A percentile compares a stretch with the other conserved stretches of the same genome.
These are phyloP conservation scores for Cnidoscolus chayamansa DNA, from an alignment of 441 rosid species.

Conservation along the genomic window DNA sequence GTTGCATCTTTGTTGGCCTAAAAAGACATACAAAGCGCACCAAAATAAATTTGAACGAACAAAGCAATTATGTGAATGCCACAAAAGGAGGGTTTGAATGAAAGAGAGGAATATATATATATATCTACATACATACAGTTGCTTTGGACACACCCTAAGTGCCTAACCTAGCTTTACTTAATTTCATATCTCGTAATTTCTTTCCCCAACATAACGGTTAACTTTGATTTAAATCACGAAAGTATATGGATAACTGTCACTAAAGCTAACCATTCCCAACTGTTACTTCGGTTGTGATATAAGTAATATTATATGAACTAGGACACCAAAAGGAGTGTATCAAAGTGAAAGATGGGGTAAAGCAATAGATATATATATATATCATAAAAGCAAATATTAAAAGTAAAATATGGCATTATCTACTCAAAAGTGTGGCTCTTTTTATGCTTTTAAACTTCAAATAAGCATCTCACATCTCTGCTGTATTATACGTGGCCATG, in stretches of 20 bases:
- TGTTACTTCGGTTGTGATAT: conserved; percentile 14
- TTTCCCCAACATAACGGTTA: conserved; percentile 31
- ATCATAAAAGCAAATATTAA: conserved; percentile 43
- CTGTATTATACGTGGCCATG: conserved; percentile 69
- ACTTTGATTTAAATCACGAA: conserved; percentile 30
- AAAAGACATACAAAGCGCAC: conserved; percentile 70
- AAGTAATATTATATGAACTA: conserved; percentile 16
- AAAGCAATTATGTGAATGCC: conserved; percentile 45
- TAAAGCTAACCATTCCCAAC: conserved; percentile 19
- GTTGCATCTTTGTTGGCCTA: conserved; percentile 53
- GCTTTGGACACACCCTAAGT: conserved; percentile 49
- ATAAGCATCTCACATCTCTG: conserved; percentile 65
- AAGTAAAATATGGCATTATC: conserved; percentile 75
- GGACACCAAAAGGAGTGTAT: conserved; percentile 18
- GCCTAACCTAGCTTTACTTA: conserved; percentile 8
- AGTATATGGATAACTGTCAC: conserved; percentile 19
- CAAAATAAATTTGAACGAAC: conserved; percentile 57
- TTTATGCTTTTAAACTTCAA: conserved; percentile 62
- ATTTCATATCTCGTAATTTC: conserved; percentile 16
- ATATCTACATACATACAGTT: conserved; percentile 25
- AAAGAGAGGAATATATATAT: conserved; percentile 39
- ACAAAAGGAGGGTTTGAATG: conserved; percentile 62
- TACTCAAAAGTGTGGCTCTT: conserved; percentile 69
- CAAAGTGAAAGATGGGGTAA: conserved; percentile 44
- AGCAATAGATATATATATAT: conserved; percentile 27